Conservation (phyloP, 495 filamentous ascomycete species). For the Amphirosellinia nigrospora region DNA sequence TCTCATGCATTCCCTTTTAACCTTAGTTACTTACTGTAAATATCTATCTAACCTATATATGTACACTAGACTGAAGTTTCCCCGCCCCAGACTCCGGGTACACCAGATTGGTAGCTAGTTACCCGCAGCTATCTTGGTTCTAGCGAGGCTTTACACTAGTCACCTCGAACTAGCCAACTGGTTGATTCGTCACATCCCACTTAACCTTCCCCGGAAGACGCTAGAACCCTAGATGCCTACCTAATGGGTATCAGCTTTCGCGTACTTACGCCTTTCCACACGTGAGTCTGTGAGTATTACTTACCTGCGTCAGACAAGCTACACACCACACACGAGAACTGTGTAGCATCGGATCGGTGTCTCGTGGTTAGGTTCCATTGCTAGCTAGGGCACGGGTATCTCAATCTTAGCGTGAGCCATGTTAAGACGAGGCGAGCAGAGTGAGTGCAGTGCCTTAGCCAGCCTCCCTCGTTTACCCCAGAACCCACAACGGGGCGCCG, state of each 20-base stretch:
- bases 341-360: background rate
- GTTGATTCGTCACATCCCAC: constrained; percentile 1
- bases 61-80: no score
- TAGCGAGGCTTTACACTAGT: background rate
- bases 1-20: background rate
- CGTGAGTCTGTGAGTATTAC: background rate
- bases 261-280: background rate
- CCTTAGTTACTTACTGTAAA: background rate
- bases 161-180: background rate
- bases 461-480: background rate
- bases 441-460: background rate
- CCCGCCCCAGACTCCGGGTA: no score
- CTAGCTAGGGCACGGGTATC: no score
- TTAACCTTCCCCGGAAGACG: background rate
- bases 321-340: background rate
- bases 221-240: no score
- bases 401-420: background rate
- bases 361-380: background rate
- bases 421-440: no score
- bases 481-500: no score
- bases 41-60: no score
- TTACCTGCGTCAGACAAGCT: background rate
- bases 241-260: no score
- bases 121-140: background rate
- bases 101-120: background rate